Evolutionary conservation across 2,329 filamentous ascomycete genomes (phyloP), one percentile per base, ranked within the genome.

Genomic region (Nakataea oryzae): DNA sequence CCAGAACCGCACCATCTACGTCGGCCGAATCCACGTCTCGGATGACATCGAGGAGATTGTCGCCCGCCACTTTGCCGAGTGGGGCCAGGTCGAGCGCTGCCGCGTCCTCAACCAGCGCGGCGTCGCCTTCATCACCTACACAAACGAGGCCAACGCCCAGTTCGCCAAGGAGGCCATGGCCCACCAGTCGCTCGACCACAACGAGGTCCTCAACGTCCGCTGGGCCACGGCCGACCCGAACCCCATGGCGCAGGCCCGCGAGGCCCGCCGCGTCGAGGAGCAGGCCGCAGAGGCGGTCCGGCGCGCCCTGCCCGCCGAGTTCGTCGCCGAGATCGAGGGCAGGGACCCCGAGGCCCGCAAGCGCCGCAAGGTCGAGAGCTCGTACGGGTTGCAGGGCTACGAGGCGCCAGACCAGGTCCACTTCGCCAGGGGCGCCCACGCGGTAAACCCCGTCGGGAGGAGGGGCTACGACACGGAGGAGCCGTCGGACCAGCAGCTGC

Each of bases 151-250:
- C 55, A 96, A 95, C 69, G 88, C 89, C 2, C 88, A 96, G 72
- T 96, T 96, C 69, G 92, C 92, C 3, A 93, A 93, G 72, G 92
- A 96, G 74, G 90, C 95, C 0, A 97, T 99, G 93, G 90, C 91
- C 6, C 91, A 97, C 71, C 95, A 99, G 76, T 86, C 86, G 0
- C 79, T 99, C 30, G 95, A 99, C 70, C 89, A 97, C 73, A 88
- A 86, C 65, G 95, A 99, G 75, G 87, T 97, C 27, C 78, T 99
- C 29, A 99, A 99, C 74, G 93, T 99, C 58, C 84, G 96, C 65
- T 99, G 95, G 95, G 95, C 95, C 55, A 99, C 95, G 0, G 89
- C 91, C 8, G 95, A 99, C 71, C 95, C 95, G 1, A 99, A 99
- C 68, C 95, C 95, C 0, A 87, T 95, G 79, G 92, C 93, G 2